A percentile compares a stretch with the other conserved stretches of the same genome.
These are phyloP conservation scores for Populus hybrid DNA, from an alignment of 441 rosid genomes.

Conservation along the genomic window DNA sequence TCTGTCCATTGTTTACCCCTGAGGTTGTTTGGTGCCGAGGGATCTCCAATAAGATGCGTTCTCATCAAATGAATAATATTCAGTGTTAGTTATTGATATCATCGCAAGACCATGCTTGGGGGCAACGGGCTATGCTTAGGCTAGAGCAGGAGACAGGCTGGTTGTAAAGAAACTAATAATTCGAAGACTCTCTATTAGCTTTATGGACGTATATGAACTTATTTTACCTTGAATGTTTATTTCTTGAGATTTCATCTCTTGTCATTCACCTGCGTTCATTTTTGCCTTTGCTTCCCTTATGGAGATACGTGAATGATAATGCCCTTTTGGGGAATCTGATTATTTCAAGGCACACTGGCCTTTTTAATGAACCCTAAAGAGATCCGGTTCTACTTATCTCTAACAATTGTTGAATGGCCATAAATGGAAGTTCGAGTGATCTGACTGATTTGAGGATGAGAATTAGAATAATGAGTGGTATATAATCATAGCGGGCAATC, in stretches of 20 bases:
- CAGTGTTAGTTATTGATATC: neutral
- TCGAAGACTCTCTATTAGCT: neutral
- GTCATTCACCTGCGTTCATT: neutral
- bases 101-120: neutral
- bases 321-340: neutral
- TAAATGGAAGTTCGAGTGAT: neutral
- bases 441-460: neutral
- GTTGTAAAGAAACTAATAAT: neutral
- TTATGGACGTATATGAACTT: too few species aligned
- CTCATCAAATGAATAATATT: constrained; percentile 52
- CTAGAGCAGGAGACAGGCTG: neutral
- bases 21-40: constrained; percentile 63
- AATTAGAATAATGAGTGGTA: neutral
- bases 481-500: neutral
- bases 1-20: constrained; percentile 59
- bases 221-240: neutral
- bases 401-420: neutral
- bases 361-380: neutral
- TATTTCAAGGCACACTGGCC: neutral
- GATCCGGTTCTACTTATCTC: neutral
- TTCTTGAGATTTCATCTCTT: neutral
- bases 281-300: neutral
- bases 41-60: constrained; percentile 70
- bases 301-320: neutral
- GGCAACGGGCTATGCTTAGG: neutral